phyloP scores from a whole-genome alignment of 2,329 filamentous ascomycete genomes.

The Hymenoscyphus fraxineus region DNA sequence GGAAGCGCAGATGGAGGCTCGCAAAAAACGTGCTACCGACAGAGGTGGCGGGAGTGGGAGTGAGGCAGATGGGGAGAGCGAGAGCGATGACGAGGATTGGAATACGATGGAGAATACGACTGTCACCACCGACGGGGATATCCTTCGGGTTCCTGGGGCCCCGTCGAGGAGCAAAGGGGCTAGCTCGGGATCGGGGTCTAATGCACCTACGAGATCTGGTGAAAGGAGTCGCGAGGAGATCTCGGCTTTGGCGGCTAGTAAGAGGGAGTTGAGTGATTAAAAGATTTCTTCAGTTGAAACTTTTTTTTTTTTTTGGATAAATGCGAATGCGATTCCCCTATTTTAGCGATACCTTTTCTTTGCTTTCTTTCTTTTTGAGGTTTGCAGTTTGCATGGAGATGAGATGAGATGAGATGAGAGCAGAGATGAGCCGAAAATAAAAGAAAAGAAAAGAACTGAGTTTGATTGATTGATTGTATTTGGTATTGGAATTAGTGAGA shows the following conservation, averaged over 20 bases:
- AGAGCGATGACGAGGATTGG: constrained; percentile 28
- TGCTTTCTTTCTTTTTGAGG: too few relatives aligned
- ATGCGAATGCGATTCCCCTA: not conserved
- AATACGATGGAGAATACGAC: constrained; percentile 25
- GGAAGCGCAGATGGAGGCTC: constrained; percentile 59
- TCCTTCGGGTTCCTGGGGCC: constrained; percentile 23
- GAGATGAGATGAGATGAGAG: too few relatives aligned
- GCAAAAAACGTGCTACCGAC: constrained; percentile 29
- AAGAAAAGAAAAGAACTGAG: too few relatives aligned
- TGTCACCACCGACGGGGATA: constrained; percentile 32
- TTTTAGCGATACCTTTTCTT: not conserved
- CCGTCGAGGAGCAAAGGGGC: constrained; percentile 12
- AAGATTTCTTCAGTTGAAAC: not conserved
- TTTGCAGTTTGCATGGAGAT: too few relatives aligned
- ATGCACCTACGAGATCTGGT: not conserved
- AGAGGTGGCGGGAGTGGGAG: constrained; percentile 19
- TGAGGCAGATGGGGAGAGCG: constrained; percentile 25
- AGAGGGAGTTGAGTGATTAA: constrained; percentile 25
- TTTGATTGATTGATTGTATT: too few relatives aligned
- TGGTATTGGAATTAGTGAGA: too few relatives aligned
- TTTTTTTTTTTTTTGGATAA: not conserved
- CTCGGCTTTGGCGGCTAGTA: constrained; percentile 20
- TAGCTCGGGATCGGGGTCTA: constrained; percentile 5
- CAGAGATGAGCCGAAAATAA: too few relatives aligned
- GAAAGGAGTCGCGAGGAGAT: constrained; percentile 13